Evolutionary conservation across 495 filamentous ascomycete genomes (phyloP).

Genomic region (Oidiodendron maius): DNA sequence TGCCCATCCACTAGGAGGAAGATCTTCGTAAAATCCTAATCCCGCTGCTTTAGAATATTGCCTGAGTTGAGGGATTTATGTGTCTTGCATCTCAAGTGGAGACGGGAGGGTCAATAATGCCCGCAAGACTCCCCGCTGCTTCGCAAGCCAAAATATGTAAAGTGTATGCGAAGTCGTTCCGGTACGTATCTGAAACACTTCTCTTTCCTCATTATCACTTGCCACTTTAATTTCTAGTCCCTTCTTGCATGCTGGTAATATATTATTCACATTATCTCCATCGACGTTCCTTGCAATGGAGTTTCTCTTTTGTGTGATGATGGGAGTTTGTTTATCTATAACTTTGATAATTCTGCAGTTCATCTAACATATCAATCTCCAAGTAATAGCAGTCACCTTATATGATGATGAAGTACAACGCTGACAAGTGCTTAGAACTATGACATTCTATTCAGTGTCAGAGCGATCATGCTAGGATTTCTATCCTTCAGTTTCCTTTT

Average conservation of each 20-base stretch:
- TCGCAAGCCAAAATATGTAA: no score
- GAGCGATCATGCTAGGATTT: neutral
- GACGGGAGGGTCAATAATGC: no score
- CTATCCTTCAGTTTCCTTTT: neutral
- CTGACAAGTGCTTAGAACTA: neutral
- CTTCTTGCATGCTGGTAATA: neutral
- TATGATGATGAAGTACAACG: neutral
- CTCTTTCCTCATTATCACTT: no score
- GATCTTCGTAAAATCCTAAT: no score
- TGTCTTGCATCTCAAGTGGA: no score
- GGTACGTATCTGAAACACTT: no score
- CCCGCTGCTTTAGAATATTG: no score
- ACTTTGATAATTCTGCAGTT: conserved; percentile 12
- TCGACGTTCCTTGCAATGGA: conserved; percentile 3
- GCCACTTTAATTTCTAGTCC: neutral
- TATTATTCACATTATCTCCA: neutral
- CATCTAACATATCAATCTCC: conserved; percentile 1
- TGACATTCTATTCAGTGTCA: neutral
- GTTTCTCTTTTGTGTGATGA: conserved; percentile 4
- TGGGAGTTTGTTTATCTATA: conserved; percentile 8
- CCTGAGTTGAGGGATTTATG: no score
- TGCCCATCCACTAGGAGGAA: no score
- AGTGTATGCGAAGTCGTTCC: no score
- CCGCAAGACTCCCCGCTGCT: no score
- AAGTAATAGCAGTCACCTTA: neutral